Percentiles rank a stretch among this genome's conserved stretches.
Evolutionary conservation across 2,329 filamentous ascomycete species (phyloP).

Genomic region (Fusarium fracticaudum): DNA sequence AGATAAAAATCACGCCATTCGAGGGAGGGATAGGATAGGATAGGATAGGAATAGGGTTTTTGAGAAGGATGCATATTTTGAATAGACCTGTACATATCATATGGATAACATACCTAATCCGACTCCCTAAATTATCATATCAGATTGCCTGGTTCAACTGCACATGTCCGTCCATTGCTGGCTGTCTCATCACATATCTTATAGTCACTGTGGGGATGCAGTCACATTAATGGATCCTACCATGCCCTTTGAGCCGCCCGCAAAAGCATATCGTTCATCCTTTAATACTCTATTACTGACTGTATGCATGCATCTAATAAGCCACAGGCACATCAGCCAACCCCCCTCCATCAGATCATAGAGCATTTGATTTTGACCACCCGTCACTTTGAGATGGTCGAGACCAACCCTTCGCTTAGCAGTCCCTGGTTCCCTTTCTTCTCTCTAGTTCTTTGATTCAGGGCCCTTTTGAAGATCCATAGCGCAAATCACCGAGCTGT

Average conservation of each 20-base stretch:
- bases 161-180: neutral
- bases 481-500: constrained; percentile 30
- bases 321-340: constrained; percentile 8
- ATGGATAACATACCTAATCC: constrained; percentile 20
- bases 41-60: neutral
- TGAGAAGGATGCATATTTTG: constrained; percentile 26
- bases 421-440: constrained; percentile 1
- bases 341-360: constrained; percentile 34
- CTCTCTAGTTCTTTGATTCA: neutral
- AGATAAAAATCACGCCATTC: neutral
- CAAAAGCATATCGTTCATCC: constrained; percentile 4
- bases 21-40: neutral
- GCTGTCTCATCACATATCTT: neutral
- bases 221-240: constrained; percentile 1
- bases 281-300: neutral
- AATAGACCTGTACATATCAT: constrained; percentile 27
- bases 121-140: constrained; percentile 13
- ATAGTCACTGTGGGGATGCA: neutral
- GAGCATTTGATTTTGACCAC: neutral
- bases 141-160: neutral
- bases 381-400: constrained; percentile 32
- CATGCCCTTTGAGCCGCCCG: constrained; percentile 17
- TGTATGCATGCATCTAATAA: neutral
- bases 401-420: constrained; percentile 2
- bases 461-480: constrained; percentile 11